Evolutionary conservation across 2,329 filamentous ascomycete species (phyloP).

Genomic region (Podosphaera xanthii): DNA sequence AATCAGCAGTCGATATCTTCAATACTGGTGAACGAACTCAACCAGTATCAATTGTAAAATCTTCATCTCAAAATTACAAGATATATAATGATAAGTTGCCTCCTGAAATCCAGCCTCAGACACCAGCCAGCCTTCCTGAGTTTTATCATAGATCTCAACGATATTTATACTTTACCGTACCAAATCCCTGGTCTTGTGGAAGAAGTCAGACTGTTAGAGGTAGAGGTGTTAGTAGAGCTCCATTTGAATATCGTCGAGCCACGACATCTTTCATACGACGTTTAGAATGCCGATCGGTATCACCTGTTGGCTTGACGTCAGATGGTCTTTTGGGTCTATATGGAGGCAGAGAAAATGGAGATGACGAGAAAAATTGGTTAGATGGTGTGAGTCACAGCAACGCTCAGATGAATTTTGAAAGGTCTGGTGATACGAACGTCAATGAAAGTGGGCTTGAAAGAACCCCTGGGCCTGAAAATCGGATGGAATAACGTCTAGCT

Average conservation of each 20-base stretch:
- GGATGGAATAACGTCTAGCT: neutral
- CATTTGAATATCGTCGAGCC: too few relatives aligned
- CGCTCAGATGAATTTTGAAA: constrained; percentile 11
- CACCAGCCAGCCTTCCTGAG: constrained; percentile 26
- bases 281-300: constrained; percentile 13
- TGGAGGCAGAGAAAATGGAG: constrained; percentile 25
- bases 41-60: constrained; percentile 2
- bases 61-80: constrained; percentile 14
- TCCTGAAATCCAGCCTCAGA: constrained; percentile 25
- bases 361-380: constrained; percentile 18
- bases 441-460: constrained; percentile 7
- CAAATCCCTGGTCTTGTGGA: constrained; percentile 8
- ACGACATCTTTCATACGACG: too few relatives aligned
- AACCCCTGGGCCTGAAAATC: constrained; percentile 12
- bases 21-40: too few relatives aligned
- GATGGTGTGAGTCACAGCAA: constrained; percentile 17
- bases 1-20: too few relatives aligned
- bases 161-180: constrained; percentile 23
- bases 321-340: constrained; percentile 25
- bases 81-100: constrained; percentile 26
- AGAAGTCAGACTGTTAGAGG: neutral
- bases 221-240: constrained; percentile 4
- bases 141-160: constrained; percentile 23
- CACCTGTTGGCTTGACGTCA: constrained; percentile 20
- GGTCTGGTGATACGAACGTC: constrained; percentile 6